A percentile compares a stretch with the other conserved stretches of the same genome.
These are phyloP conservation scores for Tylopilus felleus DNA, from an alignment of 768 basidiomycete species.

Conservation along the genomic window DNA sequence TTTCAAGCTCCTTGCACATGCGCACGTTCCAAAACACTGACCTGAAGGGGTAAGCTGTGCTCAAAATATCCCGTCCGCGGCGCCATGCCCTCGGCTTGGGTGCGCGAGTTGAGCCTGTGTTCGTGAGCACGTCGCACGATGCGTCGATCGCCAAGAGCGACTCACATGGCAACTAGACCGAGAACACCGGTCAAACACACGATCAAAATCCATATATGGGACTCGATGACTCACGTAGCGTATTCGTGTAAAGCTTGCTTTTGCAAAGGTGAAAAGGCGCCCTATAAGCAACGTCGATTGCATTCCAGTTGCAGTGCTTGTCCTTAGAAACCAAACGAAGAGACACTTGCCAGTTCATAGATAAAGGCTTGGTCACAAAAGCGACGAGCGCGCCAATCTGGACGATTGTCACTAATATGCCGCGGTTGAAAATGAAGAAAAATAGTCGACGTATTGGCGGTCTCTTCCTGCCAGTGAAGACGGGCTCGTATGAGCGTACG, in stretches of 20 bases:
- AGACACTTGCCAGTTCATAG: not conserved
- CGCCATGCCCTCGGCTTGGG: not conserved
- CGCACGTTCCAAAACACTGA: not conserved
- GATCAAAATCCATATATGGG: not conserved
- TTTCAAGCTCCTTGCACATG: not conserved
- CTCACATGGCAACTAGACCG: constrained; percentile 1
- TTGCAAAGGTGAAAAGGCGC: not conserved
- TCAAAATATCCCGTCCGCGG: not conserved
- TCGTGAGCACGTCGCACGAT: not conserved
- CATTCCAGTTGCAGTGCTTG: no score
- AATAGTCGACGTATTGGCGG: not conserved
- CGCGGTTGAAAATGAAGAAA: not conserved
- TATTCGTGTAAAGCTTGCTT: constrained; percentile 2
- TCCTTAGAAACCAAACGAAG: not conserved
- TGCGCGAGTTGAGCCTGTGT: not conserved
- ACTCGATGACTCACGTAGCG: not conserved
- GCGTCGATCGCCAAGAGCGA: not conserved
- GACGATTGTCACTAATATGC: constrained; percentile 3
- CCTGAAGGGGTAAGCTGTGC: not conserved
- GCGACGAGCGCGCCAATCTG: not conserved
- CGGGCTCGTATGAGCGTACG: not conserved
- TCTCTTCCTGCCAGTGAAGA: not conserved
- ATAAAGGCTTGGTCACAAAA: not conserved
- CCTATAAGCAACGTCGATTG: not conserved
- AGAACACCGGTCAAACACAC: not conserved